Base-by-base conservation (phyloP, 169 alveolate species). In the Babesia ovis region DNA sequence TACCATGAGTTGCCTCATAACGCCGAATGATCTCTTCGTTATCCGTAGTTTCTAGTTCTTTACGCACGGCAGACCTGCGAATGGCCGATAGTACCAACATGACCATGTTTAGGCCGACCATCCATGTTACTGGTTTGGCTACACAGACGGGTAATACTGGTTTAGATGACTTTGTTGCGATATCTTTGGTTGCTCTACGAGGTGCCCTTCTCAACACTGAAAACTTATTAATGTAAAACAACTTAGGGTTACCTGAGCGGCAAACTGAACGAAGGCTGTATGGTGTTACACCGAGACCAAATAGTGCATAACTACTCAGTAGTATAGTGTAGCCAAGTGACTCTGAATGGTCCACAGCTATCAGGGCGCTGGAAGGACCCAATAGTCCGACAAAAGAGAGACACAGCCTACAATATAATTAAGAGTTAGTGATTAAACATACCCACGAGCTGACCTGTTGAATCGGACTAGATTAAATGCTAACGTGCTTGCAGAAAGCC, bases 401-500 rank as follows among this genome's bases (percentile, higher is more conserved):
- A 0, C 73, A 25, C 37, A 48, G n/a, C 37, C 61, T 42, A 58
- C 45, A n/a, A 3, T 12, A 79, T 23, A 3, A 29, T 20, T 39
- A 1, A 6, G 8, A 25, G 8, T 27, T 20, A 14, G 16, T 48
- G 2, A 12, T 3, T n/a, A 3, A 14, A 43, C 79, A 11, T 32
- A 68, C 79, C 45, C 39, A 4, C 29, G n/a, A 16, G 18, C 12
- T 16, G 58, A 51, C 64, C 32, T 68, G 56, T 75, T 59, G 48
- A 69, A 79, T 14, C 69, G 58, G 25, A 31, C 14, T 0, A 79
- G 58, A 32, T 66, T 20, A 35, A 79, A 79, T 32, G 59, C 60
- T 31, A 79, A 29, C 29, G 64, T 35, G 18, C 64, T 69, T 0
- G 87, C 45, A 29, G 87, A 68, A 20, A 79, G 25, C 87, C 87